Conservation (phyloP, 148 eudicot species). For the Fagopyrum tataricum region DNA sequence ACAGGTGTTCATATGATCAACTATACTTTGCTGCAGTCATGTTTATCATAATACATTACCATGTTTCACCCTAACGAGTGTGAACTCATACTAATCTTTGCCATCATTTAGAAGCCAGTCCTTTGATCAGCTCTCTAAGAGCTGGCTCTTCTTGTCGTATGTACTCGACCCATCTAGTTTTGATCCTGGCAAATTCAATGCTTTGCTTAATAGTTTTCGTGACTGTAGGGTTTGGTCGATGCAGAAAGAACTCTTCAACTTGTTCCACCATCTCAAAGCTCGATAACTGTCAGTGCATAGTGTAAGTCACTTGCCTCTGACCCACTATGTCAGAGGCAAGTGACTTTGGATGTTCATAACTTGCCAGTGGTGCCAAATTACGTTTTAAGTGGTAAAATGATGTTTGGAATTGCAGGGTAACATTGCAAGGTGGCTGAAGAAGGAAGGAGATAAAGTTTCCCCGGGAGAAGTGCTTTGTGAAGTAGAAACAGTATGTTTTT, state of each 20-base stretch:
- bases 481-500: constrained; percentile 82
- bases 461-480: constrained; percentile 98
- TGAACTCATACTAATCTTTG: background rate
- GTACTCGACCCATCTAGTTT: constrained; percentile 33
- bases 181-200: constrained; percentile 29
- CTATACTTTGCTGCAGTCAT: background rate
- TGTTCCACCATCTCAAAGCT: constrained; percentile 13
- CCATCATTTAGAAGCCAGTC: constrained; percentile 3
- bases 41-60: background rate
- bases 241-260: background rate
- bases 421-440: constrained; percentile 94
- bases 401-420: constrained; percentile 58
- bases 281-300: constrained; percentile 1
- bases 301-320: too few species aligned
- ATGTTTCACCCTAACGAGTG: background rate
- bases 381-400: background rate
- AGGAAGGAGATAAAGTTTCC: constrained; percentile 87
- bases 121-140: constrained; percentile 20
- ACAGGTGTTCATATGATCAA: background rate
- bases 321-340: too few species aligned
- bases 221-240: background rate
- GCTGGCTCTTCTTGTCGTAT: constrained; percentile 31
- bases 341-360: background rate
- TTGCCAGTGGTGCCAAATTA: background rate
- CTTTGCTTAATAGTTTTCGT: constrained; percentile 30